These are phyloP conservation scores for Marasmius oreades DNA, from an alignment of 1,284 basidiomycete genomes.

Conservation along the genomic window DNA sequence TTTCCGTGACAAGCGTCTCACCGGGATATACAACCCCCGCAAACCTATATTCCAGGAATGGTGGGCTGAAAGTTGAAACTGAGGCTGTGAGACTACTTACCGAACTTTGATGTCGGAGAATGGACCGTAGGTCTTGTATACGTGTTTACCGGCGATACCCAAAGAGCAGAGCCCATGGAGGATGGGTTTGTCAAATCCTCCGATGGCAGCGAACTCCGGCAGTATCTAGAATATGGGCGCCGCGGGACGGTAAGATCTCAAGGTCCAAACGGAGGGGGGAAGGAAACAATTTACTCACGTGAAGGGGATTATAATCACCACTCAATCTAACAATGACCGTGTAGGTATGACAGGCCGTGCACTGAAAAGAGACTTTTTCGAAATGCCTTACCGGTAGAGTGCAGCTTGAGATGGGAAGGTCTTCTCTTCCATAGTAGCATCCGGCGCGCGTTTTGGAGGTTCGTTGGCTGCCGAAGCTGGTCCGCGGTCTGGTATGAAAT, in stretches of 20 bases:
- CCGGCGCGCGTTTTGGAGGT: conserved; percentile 81
- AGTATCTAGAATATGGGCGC: conserved; percentile 68
- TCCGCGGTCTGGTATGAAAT: conserved; percentile 70
- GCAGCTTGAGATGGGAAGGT: conserved; percentile 83
- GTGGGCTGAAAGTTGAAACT: background rate
- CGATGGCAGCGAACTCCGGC: conserved; percentile 90
- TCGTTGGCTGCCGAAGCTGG: conserved; percentile 83
- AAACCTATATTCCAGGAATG: conserved; percentile 49
- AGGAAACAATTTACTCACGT: conserved; percentile 46
- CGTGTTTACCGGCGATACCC: conserved; percentile 94
- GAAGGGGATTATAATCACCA: conserved; percentile 90
- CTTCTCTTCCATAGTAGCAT: conserved; percentile 85
- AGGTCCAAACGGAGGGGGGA: background rate
- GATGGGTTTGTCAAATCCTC: conserved; percentile 92
- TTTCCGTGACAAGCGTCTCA: conserved; percentile 90
- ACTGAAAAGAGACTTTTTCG: background rate
- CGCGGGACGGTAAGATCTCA: background rate
- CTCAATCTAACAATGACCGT: conserved; percentile 52
- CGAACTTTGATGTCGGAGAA: conserved; percentile 96
- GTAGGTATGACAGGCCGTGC: conserved; percentile 8
- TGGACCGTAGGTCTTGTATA: conserved; percentile 82
- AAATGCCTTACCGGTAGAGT: conserved; percentile 71
- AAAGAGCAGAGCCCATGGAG: conserved; percentile 86
- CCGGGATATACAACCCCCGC: conserved; percentile 92
- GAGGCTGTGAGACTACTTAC: conserved; percentile 38